Base-by-base conservation (phyloP, 331 rosid species). In the Arachis monticola region DNA sequence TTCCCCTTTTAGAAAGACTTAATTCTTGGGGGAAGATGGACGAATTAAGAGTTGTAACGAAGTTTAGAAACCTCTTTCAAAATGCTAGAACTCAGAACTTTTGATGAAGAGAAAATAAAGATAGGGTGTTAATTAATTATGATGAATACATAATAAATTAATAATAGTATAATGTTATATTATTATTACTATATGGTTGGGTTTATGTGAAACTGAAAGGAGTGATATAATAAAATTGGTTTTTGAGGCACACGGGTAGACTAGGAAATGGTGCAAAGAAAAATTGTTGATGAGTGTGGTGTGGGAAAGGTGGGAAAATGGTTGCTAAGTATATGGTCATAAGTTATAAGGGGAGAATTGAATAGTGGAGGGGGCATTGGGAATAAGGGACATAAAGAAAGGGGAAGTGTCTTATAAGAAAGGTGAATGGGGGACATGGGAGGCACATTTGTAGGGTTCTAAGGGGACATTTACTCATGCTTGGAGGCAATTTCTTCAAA, bases 241-340 rank as follows among this genome's bases (percentile, higher is more conserved):
- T 35, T 17, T 60, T 38, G 50, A 77, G 74, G 88, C 89, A 81
- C 98, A 92, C 98, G 98, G 52, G 85, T 56, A 67, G 58, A 86
- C 88, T 91, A 80, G 93, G 77, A 88, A 88, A 81, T 79, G 86
- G 88, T 84, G 89, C 78, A 80, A 27, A 67, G 4, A 35, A 35
- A 35, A 69, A 41, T 31, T 10, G 9, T 45, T 76, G 60, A 79
- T 53, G 73, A 44, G 67, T 45, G 35, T 32, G 60, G 40, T 13
- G 46, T 31, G 11, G 4, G 57, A 51, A 17, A 45, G 13, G 64
- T 30, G 48, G 22, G 22, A 17, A 17, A 30, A 14, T 63, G 74
- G 78, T 22, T 64, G 30, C 8, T 53, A 22, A 2, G 40, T 35
- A 35, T 35, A 4, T 3, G 40, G 40, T 4, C 3, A 69, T 48